phyloP scores from a whole-genome alignment of 768 basidiomycete genomes.

The Lactarius tabidus region DNA sequence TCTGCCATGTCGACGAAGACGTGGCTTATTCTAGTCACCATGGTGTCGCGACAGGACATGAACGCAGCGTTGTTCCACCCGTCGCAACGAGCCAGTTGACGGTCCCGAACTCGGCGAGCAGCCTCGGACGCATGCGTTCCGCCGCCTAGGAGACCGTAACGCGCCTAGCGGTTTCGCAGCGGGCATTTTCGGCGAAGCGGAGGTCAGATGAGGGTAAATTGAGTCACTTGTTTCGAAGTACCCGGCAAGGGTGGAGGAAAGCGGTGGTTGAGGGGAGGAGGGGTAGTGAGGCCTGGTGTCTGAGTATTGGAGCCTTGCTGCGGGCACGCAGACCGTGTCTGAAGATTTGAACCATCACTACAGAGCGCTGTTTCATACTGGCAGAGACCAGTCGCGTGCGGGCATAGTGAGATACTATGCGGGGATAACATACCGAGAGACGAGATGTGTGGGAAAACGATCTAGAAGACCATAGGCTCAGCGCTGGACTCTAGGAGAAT shows the following conservation, averaged over 20 bases:
- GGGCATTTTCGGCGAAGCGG: constrained; percentile 47
- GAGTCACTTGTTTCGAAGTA: too few relatives aligned
- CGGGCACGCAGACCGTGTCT: background rate
- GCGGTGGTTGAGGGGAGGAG: constrained; percentile 3
- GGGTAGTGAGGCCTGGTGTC: too few relatives aligned
- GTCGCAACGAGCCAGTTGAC: too few relatives aligned
- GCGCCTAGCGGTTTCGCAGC: too few relatives aligned
- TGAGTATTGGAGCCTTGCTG: too few relatives aligned
- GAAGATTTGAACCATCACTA: background rate
- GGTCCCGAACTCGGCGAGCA: too few relatives aligned
- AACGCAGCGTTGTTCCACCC: constrained; percentile 46
- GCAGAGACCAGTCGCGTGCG: background rate
- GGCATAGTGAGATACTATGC: background rate
- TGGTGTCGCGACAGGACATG: constrained; percentile 43
- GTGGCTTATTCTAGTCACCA: too few relatives aligned
- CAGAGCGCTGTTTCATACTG: background rate
- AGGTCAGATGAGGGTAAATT: constrained; percentile 39
- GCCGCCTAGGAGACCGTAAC: too few relatives aligned
- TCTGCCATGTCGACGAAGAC: too few relatives aligned
- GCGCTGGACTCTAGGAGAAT: background rate
- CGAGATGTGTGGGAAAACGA: background rate
- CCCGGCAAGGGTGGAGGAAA: too few relatives aligned
- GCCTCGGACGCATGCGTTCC: too few relatives aligned
- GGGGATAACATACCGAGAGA: constrained; percentile 9
- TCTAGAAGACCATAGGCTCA: background rate